Base-by-base conservation (phyloP, 352 stramenopile genomes). In the Blastocystis sp. region DNA sequence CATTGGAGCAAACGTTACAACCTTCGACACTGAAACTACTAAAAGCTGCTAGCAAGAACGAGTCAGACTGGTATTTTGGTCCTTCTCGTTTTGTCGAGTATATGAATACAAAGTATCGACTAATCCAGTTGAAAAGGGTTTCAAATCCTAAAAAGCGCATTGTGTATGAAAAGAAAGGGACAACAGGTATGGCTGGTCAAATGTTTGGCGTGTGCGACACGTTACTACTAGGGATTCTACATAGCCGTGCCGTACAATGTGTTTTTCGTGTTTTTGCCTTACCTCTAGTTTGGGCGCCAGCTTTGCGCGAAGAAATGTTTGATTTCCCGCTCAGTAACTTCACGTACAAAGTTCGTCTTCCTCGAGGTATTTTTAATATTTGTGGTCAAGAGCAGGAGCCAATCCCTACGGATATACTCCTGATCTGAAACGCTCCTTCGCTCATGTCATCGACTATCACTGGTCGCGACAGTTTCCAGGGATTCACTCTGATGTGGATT, bases 121-220 rank as follows among this genome's bases (percentile, higher is more conserved):
- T 13, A 8, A 34, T 85, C 13, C 73, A 85, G 26, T 2, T 11
- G n/a, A 73, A 73, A 16, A 16, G 63, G 11, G 50, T 59, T 3
- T 56, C 34, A 4, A 53, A 56, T 50, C 24, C 73, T 3, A 16
- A n/a, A 41, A n/a, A 34, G 3, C 30, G 34, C 9, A 85, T 85
- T 43, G 53, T 85, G 20, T 85, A 85, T 55, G 47, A 64, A 18
- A 85, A 85, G 26, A 66, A 65, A 62, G 73, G 73, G 34, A 85
- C 73, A 69, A 85, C 73, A 37, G 73, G 73, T 34, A 85, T 85
- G 53, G 73, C 73, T 18, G 73, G 73, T 4, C 73, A 85, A 45
- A 85, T 85, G 8, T 54, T 53, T 7, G 73, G 73, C 26, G 54
- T 85, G 3, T 85, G 73, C 56, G 73, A 85, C 34, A 18, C 54